Conservation (phyloP, 768 basidiomycete genomes). For the Termitomyces sp. region DNA sequence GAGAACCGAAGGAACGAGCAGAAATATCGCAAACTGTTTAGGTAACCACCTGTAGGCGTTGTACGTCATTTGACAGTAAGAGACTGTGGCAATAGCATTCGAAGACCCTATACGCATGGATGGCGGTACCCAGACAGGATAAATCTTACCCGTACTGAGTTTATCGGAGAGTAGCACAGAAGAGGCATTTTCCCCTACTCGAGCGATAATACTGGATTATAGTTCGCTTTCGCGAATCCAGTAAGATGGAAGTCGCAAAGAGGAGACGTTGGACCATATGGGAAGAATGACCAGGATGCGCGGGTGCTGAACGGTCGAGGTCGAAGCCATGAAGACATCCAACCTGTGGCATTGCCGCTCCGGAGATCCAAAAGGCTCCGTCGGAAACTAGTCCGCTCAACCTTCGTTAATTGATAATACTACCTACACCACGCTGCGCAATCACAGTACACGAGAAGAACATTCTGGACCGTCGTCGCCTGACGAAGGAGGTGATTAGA, state of each 20-base stretch:
- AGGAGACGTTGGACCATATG: background rate
- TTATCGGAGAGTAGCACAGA: slow-evolving; percentile 8
- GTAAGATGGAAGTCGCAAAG: background rate
- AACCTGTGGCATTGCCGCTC: slow-evolving; percentile 10
- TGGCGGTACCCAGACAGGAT: background rate
- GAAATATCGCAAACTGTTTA: background rate
- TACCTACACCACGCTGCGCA: background rate
- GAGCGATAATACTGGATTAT: background rate
- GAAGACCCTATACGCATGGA: slow-evolving; percentile 4
- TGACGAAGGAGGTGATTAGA: background rate
- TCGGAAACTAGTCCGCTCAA: background rate
- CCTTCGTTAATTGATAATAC: background rate
- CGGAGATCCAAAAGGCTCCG: slow-evolving; percentile 2
- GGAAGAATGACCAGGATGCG: background rate
- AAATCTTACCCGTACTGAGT: slow-evolving; percentile 5
- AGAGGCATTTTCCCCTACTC: background rate
- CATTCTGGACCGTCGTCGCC: background rate
- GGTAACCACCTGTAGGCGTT: background rate
- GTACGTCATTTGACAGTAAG: slow-evolving; percentile 6
- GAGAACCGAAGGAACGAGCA: background rate
- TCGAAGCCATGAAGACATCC: background rate
- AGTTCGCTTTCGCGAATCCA: background rate
- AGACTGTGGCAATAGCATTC: slow-evolving; percentile 6
- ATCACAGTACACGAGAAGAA: background rate
- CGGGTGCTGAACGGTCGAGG: background rate